Percentiles rank a stretch among this genome's conserved stretches.
Evolutionary conservation across 805 yeast species (phyloP).

Genomic region (Kodamaea nitidulidarum): DNA sequence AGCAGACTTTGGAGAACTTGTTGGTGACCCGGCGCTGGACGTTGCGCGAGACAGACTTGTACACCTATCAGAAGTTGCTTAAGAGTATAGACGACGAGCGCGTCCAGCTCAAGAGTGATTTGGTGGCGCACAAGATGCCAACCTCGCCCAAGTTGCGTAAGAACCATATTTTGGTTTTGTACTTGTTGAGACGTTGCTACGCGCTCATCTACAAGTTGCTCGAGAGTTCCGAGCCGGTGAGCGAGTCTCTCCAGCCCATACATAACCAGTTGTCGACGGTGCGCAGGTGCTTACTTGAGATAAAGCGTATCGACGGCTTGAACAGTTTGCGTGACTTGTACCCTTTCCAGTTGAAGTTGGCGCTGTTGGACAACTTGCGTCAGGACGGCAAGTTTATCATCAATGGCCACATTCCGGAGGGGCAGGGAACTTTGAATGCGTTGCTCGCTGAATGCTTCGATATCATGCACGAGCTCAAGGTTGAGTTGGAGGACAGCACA

Average conservation of each 20-base stretch:
- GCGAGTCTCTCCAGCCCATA: conserved; percentile 87
- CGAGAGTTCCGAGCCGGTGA: conserved; percentile 92
- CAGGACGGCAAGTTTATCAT: conserved; percentile 89
- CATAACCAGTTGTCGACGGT: conserved; percentile 93
- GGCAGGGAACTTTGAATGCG: conserved; percentile 94
- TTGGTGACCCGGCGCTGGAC: conserved; percentile 97
- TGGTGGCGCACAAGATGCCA: conserved; percentile 12
- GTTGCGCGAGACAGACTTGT: conserved; percentile 90
- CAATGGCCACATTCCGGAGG: conserved; percentile 90
- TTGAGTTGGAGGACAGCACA: conserved; percentile 70
- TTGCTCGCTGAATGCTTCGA: conserved; percentile 92
- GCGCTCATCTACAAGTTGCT: conserved; percentile 84
- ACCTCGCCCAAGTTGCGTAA: conserved; percentile 25
- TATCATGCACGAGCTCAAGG: conserved; percentile 82
- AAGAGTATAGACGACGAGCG: conserved; percentile 72
- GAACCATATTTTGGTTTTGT: conserved; percentile 52
- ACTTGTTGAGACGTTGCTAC: conserved; percentile 83
- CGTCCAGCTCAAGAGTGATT: conserved; percentile 33
- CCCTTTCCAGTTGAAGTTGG: conserved; percentile 93
- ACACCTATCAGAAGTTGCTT: conserved; percentile 70
- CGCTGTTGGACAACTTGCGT: conserved; percentile 81
- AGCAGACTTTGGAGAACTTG: conserved; percentile 73
- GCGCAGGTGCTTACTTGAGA: conserved; percentile 81
- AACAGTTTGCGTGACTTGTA: conserved; percentile 83
- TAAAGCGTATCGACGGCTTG: conserved; percentile 89